Base-by-base conservation (phyloP, 192 early-diverging fungal species). In the Coemansia sp. region DNA sequence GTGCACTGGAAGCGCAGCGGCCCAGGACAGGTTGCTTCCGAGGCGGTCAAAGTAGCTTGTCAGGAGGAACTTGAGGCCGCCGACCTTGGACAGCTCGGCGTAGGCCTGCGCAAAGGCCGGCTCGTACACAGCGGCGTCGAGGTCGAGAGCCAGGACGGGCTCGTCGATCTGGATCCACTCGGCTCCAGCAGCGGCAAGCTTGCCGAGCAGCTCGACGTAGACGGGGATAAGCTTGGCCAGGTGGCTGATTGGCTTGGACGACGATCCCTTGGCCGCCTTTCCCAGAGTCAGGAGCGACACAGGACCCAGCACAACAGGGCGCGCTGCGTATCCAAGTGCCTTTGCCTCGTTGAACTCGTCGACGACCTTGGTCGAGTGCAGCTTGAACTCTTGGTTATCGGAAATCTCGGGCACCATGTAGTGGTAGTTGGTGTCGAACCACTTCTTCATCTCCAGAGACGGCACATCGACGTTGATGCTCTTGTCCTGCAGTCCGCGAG, bases 381-480 rank as follows among this genome's bases (percentile, higher is more conserved):
- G 82, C 17, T 70, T 72, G 75, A 98, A 96, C 38, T 81, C 67
- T 62, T 92, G 90, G 72, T 83, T 69, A 59, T 86, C 81, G 48
- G 86, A 82, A 57, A 98, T 88, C 80, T 94, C 91, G 27, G 94
- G 93, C 30, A 96, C 94, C 59, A 94, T 93, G 74, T 84, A 92
- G 65, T 92, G 86, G 83, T 91, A 98, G 90, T 98, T 98, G 66
- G 96, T 96, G 79, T 97, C 94, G 74, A 97, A 98, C 94, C 92
- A 98, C 84, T 98, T 98, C 87, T 95, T 95, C 96, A 98, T 98
- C 82, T 97, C 94, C 72, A 94, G 88, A 55, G 95, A 93, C 55
- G 91, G 91, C 31, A 98, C 91, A 64, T 97, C 94, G 59, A 96
- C 79, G 75, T 84, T 83, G 52, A 79, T 81, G 65, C 84, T 84